Evolutionary conservation across 2,329 filamentous ascomycete genomes (phyloP).

Genomic region (Epicoccum sorghinum): DNA sequence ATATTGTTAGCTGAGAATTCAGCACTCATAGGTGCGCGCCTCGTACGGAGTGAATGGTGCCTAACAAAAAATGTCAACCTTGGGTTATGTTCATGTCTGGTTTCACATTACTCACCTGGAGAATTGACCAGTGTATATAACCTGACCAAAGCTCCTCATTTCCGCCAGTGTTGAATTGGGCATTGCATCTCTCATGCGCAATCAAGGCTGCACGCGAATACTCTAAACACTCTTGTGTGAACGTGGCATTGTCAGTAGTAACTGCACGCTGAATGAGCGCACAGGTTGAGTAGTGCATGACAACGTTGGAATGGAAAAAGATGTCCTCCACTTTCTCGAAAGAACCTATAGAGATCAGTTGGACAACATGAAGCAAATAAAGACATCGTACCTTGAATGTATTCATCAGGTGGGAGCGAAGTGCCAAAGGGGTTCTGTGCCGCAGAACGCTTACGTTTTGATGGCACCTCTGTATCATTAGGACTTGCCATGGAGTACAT

Average conservation of each 20-base stretch:
- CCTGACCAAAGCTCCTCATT: constrained; percentile 44
- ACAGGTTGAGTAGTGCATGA: constrained; percentile 43
- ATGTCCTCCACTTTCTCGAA: constrained; percentile 35
- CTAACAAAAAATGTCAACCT: constrained; percentile 39
- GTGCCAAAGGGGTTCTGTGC: constrained; percentile 1
- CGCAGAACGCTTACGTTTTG: constrained; percentile 23
- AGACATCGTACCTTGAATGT: constrained; percentile 21
- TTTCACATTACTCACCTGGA: constrained; percentile 11
- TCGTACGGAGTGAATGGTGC: constrained; percentile 54
- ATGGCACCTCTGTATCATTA: constrained; percentile 34
- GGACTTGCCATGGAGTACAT: constrained; percentile 19
- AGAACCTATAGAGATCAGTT: constrained; percentile 10
- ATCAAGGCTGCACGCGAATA: constrained; percentile 40
- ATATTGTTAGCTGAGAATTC: background rate
- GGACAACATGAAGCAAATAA: no score
- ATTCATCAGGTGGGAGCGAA: constrained; percentile 11
- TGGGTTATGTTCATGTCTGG: constrained; percentile 30
- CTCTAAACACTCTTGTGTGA: constrained; percentile 40
- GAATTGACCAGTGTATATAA: constrained; percentile 44
- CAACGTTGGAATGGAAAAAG: constrained; percentile 40
- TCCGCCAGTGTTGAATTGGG: constrained; percentile 39
- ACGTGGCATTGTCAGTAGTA: constrained; percentile 39
- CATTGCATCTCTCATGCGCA: constrained; percentile 36
- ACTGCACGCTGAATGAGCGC: constrained; percentile 42
- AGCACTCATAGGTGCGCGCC: background rate